Conservation (phyloP, 805 yeast genomes). For the Spathaspora hagerdaliae region DNA sequence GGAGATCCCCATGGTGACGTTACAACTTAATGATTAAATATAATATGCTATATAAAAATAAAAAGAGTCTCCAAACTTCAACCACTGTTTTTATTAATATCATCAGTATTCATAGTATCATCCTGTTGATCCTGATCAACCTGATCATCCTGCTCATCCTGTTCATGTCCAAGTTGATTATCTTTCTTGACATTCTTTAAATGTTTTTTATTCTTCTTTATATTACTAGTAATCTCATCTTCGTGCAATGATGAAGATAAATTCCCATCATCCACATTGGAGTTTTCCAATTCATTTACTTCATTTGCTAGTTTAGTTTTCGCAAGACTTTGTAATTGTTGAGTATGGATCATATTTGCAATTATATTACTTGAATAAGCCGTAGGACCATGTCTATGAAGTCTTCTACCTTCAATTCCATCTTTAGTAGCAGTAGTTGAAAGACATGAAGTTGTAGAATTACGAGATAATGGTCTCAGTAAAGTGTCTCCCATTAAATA, state of each 20-base stretch:
- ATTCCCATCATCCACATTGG: background rate
- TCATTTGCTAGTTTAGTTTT: background rate
- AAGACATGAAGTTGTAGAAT: slow-evolving; percentile 61
- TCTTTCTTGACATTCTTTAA: too few species aligned
- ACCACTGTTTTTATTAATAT: too few species aligned
- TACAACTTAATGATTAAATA: too few species aligned
- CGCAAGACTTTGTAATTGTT: slow-evolving; percentile 2
- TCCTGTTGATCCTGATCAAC: too few species aligned
- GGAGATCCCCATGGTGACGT: too few species aligned
- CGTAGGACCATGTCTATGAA: slow-evolving; percentile 43
- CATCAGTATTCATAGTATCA: too few species aligned
- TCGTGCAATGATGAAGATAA: background rate
- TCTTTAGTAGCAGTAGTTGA: slow-evolving; percentile 74
- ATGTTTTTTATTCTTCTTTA: too few species aligned
- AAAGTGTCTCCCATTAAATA: slow-evolving; percentile 16
- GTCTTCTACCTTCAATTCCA: slow-evolving; percentile 62
- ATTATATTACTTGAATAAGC: slow-evolving; percentile 30
- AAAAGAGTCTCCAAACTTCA: too few species aligned
- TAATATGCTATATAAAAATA: too few species aligned
- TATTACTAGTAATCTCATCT: too few species aligned
- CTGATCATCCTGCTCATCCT: too few species aligned
- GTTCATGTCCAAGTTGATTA: too few species aligned
- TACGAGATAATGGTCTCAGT: slow-evolving; percentile 59
- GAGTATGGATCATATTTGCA: slow-evolving; percentile 22
- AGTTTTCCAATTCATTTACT: background rate